Conservation (phyloP, 148 eudicot genomes). For the Camellia lanceoleosa region DNA sequence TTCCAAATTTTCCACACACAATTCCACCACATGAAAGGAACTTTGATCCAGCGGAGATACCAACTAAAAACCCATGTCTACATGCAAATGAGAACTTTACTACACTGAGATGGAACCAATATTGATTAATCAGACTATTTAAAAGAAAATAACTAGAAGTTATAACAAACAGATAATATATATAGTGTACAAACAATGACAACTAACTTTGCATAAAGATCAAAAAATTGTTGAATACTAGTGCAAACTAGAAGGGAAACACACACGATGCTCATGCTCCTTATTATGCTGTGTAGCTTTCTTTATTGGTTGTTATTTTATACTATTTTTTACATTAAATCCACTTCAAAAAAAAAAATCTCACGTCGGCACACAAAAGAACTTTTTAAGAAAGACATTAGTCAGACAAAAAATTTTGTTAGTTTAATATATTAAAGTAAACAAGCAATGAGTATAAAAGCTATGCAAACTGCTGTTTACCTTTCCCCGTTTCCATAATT, state of each 20-base stretch:
- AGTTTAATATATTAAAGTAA: not conserved
- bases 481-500: slow-evolving; percentile 79
- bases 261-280: not conserved
- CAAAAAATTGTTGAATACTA: not conserved
- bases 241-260: not conserved
- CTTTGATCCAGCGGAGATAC: too few species aligned
- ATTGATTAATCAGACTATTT: too few species aligned
- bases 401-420: not conserved
- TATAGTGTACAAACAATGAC: not conserved
- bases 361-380: not conserved
- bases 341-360: not conserved
- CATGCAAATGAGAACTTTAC: too few species aligned
- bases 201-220: not conserved
- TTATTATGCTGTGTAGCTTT: not conserved
- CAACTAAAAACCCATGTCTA: too few species aligned
- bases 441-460: not conserved
- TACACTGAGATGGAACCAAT: too few species aligned
- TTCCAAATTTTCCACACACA: not conserved
- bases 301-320: not conserved
- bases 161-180: not conserved
- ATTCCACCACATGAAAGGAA: not conserved
- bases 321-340: not conserved
- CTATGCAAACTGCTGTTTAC: slow-evolving; percentile 28
- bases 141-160: too few species aligned
- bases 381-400: not conserved